These are phyloP conservation scores for Colletotrichum sansevieriae DNA, from an alignment of 2,329 filamentous ascomycete species.

Conservation along the genomic window DNA sequence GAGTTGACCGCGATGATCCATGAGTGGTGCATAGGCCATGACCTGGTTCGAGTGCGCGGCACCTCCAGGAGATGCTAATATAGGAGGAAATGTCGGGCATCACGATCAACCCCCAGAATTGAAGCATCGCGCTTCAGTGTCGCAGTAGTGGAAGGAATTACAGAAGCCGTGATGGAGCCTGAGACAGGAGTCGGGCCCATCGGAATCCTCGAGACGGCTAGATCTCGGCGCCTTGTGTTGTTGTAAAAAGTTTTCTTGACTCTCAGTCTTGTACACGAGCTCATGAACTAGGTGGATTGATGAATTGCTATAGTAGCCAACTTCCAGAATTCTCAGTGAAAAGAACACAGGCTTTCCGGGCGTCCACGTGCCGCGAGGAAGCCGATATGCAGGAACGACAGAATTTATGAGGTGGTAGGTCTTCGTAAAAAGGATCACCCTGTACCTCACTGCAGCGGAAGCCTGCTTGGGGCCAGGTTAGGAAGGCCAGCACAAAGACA, in stretches of 20 bases:
- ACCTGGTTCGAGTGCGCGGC: not conserved
- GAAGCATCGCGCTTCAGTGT: not conserved
- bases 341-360: too few species aligned
- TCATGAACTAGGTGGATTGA: too few species aligned
- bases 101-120: not conserved
- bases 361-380: not conserved
- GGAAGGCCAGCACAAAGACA: not conserved
- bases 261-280: too few species aligned
- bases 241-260: too few species aligned
- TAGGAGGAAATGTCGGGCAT: slow-evolving; percentile 5
- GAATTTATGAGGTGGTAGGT: slow-evolving; percentile 22
- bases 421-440: not conserved
- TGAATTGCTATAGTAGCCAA: too few species aligned
- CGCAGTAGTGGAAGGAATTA: not conserved
- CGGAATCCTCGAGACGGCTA: too few species aligned
- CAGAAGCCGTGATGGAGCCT: too few species aligned
- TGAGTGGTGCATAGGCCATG: slow-evolving; percentile 4
- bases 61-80: not conserved
- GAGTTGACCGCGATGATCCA: slow-evolving; percentile 16
- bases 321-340: too few species aligned
- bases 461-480: not conserved
- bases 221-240: too few species aligned
- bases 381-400: slow-evolving; percentile 28
- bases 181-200: too few species aligned
- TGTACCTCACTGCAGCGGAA: not conserved